Conservation (phyloP, 2,329 filamentous ascomycete species). For the Pseudogymnoascus sp. region DNA sequence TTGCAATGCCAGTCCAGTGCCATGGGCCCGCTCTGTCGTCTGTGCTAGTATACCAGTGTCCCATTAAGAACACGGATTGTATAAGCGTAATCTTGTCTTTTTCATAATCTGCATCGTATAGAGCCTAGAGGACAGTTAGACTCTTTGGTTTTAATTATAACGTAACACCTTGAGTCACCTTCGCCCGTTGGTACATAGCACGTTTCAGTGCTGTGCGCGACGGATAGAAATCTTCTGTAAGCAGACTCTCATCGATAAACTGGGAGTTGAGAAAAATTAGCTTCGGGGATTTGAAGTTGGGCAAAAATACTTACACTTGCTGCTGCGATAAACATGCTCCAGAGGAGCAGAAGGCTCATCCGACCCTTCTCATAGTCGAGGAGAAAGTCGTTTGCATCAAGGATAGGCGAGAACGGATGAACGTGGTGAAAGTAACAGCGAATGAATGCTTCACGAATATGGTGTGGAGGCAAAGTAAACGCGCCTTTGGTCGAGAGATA, state of each 20-base stretch:
- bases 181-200: constrained; percentile 31
- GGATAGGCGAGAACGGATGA: constrained; percentile 31
- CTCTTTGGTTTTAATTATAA: background rate
- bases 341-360: constrained; percentile 31
- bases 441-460: constrained; percentile 27
- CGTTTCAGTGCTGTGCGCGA: constrained; percentile 30
- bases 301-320: constrained; percentile 24
- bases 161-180: constrained; percentile 18
- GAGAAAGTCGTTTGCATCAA: constrained; percentile 27
- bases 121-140: constrained; percentile 12
- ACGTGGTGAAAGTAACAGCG: constrained; percentile 31
- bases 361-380: constrained; percentile 22
- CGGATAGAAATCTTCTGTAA: constrained; percentile 16
- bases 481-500: constrained; percentile 29
- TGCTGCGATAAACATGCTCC: constrained; percentile 28
- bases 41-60: constrained; percentile 34
- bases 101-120: constrained; percentile 30
- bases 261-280: background rate
- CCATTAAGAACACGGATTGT: constrained; percentile 34
- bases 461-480: constrained; percentile 26
- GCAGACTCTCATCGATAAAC: constrained; percentile 13
- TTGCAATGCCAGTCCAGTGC: constrained; percentile 39
- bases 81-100: constrained; percentile 33
- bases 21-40: constrained; percentile 35
- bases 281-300: background rate